These are phyloP conservation scores for Sugiyamaella novakii DNA, from an alignment of 1,139 yeast genomes.

Conservation along the genomic window DNA sequence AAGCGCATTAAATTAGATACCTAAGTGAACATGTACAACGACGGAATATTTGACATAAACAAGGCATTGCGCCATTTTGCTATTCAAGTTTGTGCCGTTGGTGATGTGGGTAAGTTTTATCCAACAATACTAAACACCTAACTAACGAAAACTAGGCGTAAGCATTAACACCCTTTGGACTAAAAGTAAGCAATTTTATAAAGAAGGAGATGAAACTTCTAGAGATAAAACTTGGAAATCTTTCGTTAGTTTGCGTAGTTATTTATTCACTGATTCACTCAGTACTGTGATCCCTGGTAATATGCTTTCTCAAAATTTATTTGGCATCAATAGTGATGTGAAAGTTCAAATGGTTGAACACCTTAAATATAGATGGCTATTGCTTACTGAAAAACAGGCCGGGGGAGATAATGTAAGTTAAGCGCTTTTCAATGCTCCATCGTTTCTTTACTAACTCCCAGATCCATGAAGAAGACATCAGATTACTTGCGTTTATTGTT, in stretches of 20 bases:
- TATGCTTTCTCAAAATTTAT: not conserved
- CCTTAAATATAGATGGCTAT: slow-evolving; percentile 4
- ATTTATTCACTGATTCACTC: not conserved
- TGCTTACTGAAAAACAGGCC: slow-evolving; percentile 5
- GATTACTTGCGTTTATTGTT: slow-evolving; percentile 1
- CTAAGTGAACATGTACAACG: not conserved
- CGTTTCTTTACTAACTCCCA: slow-evolving; percentile 1
- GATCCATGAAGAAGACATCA: slow-evolving; percentile 4
- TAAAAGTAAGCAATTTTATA: not conserved
- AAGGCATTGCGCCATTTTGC: slow-evolving; percentile 8
- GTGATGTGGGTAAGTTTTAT: not conserved
- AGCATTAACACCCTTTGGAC: slow-evolving; percentile 1
- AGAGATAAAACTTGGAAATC: slow-evolving; percentile 5
- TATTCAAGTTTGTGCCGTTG: slow-evolving; percentile 5
- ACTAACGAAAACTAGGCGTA: not conserved
- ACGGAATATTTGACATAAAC: not conserved
- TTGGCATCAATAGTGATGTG: not conserved
- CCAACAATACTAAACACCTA: not conserved
- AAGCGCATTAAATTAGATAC: no score
- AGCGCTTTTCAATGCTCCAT: no score
- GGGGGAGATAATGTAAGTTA: slow-evolving; percentile 6
- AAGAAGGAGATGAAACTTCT: not conserved
- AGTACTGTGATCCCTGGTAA: not conserved
- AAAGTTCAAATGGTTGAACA: slow-evolving; percentile 3
- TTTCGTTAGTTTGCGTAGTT: not conserved